phyloP scores from a whole-genome alignment of 768 basidiomycete species.

The Imleria badia region DNA sequence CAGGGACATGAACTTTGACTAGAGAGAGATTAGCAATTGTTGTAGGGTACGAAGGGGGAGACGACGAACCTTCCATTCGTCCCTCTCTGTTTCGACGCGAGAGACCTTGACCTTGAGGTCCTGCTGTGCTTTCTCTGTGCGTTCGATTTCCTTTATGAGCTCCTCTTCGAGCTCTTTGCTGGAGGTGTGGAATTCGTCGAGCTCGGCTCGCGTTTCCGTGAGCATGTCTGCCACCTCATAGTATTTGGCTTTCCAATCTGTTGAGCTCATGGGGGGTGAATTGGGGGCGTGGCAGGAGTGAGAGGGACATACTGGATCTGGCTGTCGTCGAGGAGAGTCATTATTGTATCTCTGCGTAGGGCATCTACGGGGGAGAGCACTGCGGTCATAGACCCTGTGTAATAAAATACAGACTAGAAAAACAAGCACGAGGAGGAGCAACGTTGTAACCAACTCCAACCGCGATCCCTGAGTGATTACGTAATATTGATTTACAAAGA shows the following conservation, averaged over 20 bases:
- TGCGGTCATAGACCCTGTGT: conserved; percentile 51
- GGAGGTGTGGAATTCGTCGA: conserved; percentile 83
- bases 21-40: conserved; percentile 8
- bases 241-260: conserved; percentile 79
- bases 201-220: conserved; percentile 77
- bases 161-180: conserved; percentile 94
- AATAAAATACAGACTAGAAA: conserved; percentile 24
- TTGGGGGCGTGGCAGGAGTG: conserved; percentile 13
- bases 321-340: conserved; percentile 63
- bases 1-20: conserved; percentile 84
- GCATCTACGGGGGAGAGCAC: conserved; percentile 61
- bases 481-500: conserved; percentile 41
- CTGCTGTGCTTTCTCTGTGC: conserved; percentile 82
- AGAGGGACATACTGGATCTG: conserved; percentile 50
- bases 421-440: conserved; percentile 11
- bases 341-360: conserved; percentile 56
- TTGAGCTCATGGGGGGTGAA: conserved; percentile 40
- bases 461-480: conserved; percentile 20
- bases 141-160: conserved; percentile 85
- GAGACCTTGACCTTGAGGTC: conserved; percentile 73
- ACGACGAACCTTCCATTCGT: conserved; percentile 86
- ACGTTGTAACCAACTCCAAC: conserved; percentile 16
- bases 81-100: conserved; percentile 71
- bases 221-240: conserved; percentile 84
- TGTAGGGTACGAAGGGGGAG: neutral